Percentiles rank a stretch among this genome's conserved stretches.
Conservation (phyloP, 805 yeast species). For the Starmerella sirachaensis region DNA sequence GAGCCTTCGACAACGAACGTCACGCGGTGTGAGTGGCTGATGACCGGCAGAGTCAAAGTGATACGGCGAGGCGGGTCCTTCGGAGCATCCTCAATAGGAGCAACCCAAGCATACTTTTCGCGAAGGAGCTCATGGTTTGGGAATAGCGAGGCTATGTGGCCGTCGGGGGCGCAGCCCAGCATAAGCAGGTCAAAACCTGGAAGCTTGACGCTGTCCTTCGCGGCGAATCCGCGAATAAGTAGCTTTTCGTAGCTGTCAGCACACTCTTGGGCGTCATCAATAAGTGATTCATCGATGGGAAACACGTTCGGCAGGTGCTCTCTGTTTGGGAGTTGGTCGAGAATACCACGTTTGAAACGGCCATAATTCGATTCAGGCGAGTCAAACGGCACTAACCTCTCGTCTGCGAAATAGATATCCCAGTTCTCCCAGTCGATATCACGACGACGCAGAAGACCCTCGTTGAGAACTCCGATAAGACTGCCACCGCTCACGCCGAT, state of each 20-base stretch:
- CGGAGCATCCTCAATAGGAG: slow-evolving; percentile 86
- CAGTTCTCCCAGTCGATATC: slow-evolving; percentile 84
- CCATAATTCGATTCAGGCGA: slow-evolving; percentile 81
- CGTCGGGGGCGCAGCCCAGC: slow-evolving; percentile 97
- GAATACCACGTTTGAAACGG: slow-evolving; percentile 67
- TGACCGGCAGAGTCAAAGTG: slow-evolving; percentile 85
- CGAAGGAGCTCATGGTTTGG: slow-evolving; percentile 83
- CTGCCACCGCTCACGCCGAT: slow-evolving; percentile 93
- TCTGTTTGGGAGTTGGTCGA: slow-evolving; percentile 51
- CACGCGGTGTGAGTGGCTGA: slow-evolving; percentile 83
- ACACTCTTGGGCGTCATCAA: slow-evolving; percentile 59
- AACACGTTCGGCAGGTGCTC: slow-evolving; percentile 54
- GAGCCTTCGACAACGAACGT: slow-evolving; percentile 95
- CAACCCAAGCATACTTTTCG: slow-evolving; percentile 89
- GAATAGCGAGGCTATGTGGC: slow-evolving; percentile 92
- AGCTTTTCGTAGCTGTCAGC: slow-evolving; percentile 88
- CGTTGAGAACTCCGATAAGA: slow-evolving; percentile 68
- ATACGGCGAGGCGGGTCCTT: slow-evolving; percentile 76
- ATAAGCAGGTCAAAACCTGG: slow-evolving; percentile 88
- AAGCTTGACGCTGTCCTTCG: slow-evolving; percentile 86
- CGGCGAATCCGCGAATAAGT: slow-evolving; percentile 81
- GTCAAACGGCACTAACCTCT: slow-evolving; percentile 80
- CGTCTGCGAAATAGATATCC: slow-evolving; percentile 96
- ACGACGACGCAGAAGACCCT: slow-evolving; percentile 66
- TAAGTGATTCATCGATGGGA: slow-evolving; percentile 67